Evolutionary conservation across 148 eudicot species (phyloP), one percentile per base, ranked within the genome.

Genomic region (Diospyros lotus): DNA sequence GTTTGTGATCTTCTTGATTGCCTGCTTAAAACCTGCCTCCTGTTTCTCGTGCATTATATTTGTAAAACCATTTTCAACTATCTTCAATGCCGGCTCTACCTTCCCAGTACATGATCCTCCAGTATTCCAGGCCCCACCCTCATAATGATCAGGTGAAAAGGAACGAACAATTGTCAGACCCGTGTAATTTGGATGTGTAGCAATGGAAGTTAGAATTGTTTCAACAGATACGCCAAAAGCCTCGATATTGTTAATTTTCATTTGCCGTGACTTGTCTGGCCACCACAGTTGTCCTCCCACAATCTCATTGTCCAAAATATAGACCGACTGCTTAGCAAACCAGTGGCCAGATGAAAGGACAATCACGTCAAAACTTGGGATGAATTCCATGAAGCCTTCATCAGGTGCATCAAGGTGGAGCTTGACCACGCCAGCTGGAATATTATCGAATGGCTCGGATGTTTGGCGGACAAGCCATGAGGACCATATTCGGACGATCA

Each of bases 81-180:
- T 41, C 53, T 90, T 87, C 58, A 60, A 45, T 59, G 81, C 77
- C 17, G 98, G 97, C 69, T 83, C 80, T 44, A 72, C 90, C 75
- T 94, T 90, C 13, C 98, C 98, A 0, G 98, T 92, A 74, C 98
- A 94, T 1, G 98, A 94, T 14, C 98, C 98, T 50, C 98, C 98
- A 0, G 96, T 90, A 75, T 94, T 94, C 98, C 98, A 94, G 0
- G 93, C 89, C 14, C 98, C 97, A 39, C 98, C 97, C 78, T 92
- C 97, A 15, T 94, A 94, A 76, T 94, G 98, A 77, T 94, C 98
- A 2, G 97, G 98, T 45, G 98, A 94, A 80, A 68, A 94, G 17
- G 93, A 86, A 12, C 97, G 87, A 14, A 94, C 81, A 12, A 94
- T 90, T 69, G 98, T 78, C 40, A 94, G 73, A 44, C 97, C 98